phyloP scores from a whole-genome alignment of 768 basidiomycete genomes.

The Scleroderma bovista region DNA sequence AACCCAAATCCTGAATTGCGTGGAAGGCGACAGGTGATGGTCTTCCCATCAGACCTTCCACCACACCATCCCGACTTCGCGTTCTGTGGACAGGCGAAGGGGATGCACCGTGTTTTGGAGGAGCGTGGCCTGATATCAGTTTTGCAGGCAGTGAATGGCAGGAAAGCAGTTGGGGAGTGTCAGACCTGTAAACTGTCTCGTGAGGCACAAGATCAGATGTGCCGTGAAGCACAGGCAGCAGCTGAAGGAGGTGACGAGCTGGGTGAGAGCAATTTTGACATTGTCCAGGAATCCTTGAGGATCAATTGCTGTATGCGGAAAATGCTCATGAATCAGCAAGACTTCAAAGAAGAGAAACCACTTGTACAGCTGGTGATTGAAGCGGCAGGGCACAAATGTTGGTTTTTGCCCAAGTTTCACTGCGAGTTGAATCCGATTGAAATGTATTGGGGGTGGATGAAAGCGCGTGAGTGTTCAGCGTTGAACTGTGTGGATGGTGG shows the following conservation, averaged over 20 bases:
- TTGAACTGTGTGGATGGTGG: not conserved
- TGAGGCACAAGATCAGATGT: not conserved
- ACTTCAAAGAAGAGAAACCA: constrained; percentile 16
- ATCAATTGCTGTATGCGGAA: constrained; percentile 17
- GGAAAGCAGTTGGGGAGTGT: constrained; percentile 3
- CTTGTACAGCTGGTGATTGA: constrained; percentile 15
- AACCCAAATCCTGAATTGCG: constrained; percentile 6
- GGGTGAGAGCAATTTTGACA: not conserved
- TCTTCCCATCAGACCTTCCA: not conserved
- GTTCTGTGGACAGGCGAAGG: constrained; percentile 2
- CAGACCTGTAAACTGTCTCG: not conserved
- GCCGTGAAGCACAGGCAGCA: not conserved
- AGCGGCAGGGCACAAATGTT: constrained; percentile 13
- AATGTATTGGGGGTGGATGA: constrained; percentile 6
- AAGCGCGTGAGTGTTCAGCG: constrained; percentile 1
- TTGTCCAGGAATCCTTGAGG: not conserved
- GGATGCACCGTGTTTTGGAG: constrained; percentile 1
- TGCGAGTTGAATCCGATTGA: constrained; percentile 10
- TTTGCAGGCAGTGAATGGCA: not conserved
- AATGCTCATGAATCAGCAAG: constrained; percentile 13
- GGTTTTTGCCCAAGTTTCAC: constrained; percentile 12
- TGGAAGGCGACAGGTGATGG: constrained; percentile 6
- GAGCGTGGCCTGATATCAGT: not conserved
- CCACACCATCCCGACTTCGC: not conserved
- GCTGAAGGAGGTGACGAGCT: not conserved